Evolutionary conservation across 1,284 basidiomycete species (phyloP), one percentile per base, ranked within the genome.

Genomic region (Pseudozyma thailandica): DNA sequence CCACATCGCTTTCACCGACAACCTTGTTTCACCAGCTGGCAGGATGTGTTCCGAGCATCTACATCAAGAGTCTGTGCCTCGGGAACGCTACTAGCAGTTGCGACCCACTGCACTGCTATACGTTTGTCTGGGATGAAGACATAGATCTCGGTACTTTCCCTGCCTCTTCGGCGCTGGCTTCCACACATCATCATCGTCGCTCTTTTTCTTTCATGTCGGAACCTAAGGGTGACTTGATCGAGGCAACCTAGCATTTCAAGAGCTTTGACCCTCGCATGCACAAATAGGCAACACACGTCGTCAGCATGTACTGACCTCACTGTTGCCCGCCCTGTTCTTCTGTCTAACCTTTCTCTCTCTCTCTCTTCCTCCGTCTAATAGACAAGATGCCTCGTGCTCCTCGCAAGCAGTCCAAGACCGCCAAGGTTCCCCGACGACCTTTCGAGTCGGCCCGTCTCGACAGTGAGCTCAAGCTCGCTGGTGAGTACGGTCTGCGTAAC

Each of bases 401-500:
- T 54, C 65, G 81, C 43, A 81, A 80, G 59, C 74, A 79, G 57
- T 77, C 73, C 70, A 82, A 82, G 80, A 82, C 80, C 71, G 81
- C 78, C 80, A 82, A 82, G 80, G 94, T 98, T 88, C 95, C 95
- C 84, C 93, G 91, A 88, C 91, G 95, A 85, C 91, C 95, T 84
- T 98, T 91, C 86, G 94, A 92, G 88, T 92, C 93, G 74, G 92
- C 95, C 84, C 94, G 95, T 87, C 93, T 98, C 87, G 95, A 99
- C 88, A 90, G 92, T 81, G 96, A 98, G 89, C 89, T 99, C 84
- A 98, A 98, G 93, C 93, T 98, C 86, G 94, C 94, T 71, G 95
- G 95, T 86, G 96, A 99, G 88, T 98, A 95, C 88, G 95, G 95
- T 86, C 92, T 98, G 83, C 92, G 94, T 86, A 98, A 98, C 92